Evolutionary conservation across 306 rosid species (phyloP).

Genomic region (Begonia fuchsioides): DNA sequence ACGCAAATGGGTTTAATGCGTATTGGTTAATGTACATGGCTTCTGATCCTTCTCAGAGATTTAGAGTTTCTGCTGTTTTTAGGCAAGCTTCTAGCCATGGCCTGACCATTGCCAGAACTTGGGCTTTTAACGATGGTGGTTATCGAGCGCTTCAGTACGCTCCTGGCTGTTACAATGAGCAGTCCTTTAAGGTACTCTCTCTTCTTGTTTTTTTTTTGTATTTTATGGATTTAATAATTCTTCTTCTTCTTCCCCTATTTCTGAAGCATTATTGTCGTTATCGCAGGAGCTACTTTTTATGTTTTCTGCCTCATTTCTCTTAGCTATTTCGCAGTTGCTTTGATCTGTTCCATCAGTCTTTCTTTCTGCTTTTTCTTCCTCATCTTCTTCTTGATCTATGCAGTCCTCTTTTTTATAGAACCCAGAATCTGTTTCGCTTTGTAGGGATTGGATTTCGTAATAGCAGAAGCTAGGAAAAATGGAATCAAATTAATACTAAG

Average conservation of each 20-base stretch:
- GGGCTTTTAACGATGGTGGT: constrained; percentile 95
- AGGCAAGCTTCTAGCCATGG: constrained; percentile 59
- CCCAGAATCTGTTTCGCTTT: neutral
- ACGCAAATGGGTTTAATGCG: constrained; percentile 87
- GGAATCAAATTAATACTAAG: constrained; percentile 81
- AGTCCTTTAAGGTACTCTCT: constrained; percentile 47
- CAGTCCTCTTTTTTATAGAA: neutral
- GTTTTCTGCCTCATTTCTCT: neutral
- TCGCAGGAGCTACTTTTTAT: neutral
- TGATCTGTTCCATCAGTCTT: neutral
- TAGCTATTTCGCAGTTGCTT: no score
- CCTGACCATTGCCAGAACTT: constrained; percentile 80
- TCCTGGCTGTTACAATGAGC: constrained; percentile 82
- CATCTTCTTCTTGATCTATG: neutral
- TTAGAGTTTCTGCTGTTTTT: constrained; percentile 52
- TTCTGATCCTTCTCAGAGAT: constrained; percentile 76
- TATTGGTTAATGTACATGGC: constrained; percentile 86
- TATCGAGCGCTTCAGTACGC: constrained; percentile 68
- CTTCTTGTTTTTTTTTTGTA: no score
- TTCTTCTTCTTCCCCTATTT: neutral
- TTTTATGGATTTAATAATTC: no score
- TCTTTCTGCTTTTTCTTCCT: neutral
- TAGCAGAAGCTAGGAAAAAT: constrained; percentile 68
- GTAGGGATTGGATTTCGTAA: constrained; percentile 81
- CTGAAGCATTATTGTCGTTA: no score